phyloP scores from a whole-genome alignment of 1,284 basidiomycete species.

The Amylostereum areolatum region DNA sequence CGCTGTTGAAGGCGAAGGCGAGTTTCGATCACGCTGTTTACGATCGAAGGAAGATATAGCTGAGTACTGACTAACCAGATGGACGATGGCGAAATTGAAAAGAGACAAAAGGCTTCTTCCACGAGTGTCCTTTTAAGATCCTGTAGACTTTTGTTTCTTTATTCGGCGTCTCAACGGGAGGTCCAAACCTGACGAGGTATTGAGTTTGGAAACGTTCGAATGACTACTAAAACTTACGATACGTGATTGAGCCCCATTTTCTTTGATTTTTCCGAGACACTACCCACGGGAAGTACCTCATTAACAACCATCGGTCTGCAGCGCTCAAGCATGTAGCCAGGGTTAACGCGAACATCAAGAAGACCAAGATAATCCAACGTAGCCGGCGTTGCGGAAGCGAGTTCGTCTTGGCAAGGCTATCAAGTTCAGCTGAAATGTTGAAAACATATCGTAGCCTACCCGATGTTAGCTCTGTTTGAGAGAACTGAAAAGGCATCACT shows the following conservation, averaged over 20 bases:
- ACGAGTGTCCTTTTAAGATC: not conserved
- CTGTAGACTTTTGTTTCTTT: not conserved
- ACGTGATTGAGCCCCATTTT: not conserved
- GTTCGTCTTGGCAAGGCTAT: no score
- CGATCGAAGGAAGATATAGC: not conserved
- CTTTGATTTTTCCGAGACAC: not conserved
- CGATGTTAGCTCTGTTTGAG: not conserved
- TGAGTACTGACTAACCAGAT: not conserved
- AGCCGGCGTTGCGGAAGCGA: no score
- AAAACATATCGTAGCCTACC: no score
- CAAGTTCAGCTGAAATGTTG: no score
- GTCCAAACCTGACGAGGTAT: not conserved
- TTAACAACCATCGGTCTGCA: not conserved
- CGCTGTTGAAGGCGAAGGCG: not conserved
- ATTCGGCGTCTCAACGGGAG: not conserved
- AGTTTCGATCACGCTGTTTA: not conserved
- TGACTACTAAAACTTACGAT: not conserved
- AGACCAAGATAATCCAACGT: no score
- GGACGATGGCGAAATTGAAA: constrained; percentile 1
- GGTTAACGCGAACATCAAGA: not conserved
- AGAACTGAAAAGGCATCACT: not conserved
- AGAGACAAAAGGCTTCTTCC: not conserved
- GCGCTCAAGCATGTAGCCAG: not conserved
- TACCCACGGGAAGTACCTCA: not conserved
- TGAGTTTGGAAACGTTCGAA: not conserved